Conservation (phyloP, 1,139 yeast genomes). For the Protomyces gravidus region DNA sequence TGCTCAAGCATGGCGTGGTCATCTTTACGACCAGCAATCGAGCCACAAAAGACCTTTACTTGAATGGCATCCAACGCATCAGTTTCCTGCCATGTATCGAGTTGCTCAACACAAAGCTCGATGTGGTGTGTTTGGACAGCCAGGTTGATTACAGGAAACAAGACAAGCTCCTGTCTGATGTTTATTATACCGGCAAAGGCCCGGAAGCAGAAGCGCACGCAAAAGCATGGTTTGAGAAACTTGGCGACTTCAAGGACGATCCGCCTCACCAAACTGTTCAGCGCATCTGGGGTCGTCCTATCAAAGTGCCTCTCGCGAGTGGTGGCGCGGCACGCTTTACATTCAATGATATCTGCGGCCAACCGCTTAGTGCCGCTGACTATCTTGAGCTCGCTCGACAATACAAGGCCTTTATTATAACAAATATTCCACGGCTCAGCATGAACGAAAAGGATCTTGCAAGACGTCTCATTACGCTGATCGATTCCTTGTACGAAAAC, state of each 20-base stretch:
- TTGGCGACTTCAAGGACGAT: slow-evolving; percentile 54
- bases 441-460: slow-evolving; percentile 75
- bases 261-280: slow-evolving; percentile 46
- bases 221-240: slow-evolving; percentile 71
- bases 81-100: slow-evolving; percentile 89
- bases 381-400: slow-evolving; percentile 76
- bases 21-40: slow-evolving; percentile 91
- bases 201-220: slow-evolving; percentile 61
- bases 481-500: slow-evolving; percentile 92
- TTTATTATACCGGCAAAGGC: slow-evolving; percentile 69
- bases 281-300: slow-evolving; percentile 81
- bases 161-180: slow-evolving; percentile 75
- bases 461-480: slow-evolving; percentile 82
- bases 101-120: slow-evolving; percentile 64
- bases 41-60: slow-evolving; percentile 87
- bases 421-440: slow-evolving; percentile 85
- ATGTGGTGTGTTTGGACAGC: slow-evolving; percentile 75
- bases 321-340: slow-evolving; percentile 84
- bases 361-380: slow-evolving; percentile 92
- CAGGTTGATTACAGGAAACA: slow-evolving; percentile 91
- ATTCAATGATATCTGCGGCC: slow-evolving; percentile 78
- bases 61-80: slow-evolving; percentile 87
- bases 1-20: slow-evolving; percentile 72
- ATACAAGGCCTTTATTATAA: slow-evolving; percentile 71
- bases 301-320: slow-evolving; percentile 68